A percentile compares a stretch with the other conserved stretches of the same genome.
These are phyloP conservation scores for Ganoderma lingzhi DNA, from an alignment of 1,284 basidiomycete genomes.

Conservation along the genomic window DNA sequence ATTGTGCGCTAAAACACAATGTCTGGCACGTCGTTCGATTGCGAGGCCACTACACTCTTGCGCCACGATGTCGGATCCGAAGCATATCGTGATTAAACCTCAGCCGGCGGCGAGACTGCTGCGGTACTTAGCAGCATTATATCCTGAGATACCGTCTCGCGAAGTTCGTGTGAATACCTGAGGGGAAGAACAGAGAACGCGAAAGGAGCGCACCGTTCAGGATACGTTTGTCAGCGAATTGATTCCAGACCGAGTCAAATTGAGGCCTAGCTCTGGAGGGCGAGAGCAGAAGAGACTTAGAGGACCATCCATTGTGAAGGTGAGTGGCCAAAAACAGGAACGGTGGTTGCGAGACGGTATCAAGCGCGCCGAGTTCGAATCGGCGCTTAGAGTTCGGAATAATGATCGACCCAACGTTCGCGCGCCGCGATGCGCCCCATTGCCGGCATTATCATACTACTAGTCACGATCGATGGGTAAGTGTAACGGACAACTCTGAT, in stretches of 20 bases:
- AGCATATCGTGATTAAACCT: slow-evolving; percentile 1
- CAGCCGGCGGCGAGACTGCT: slow-evolving; percentile 1
- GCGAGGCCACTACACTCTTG: background rate
- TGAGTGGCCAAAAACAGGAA: background rate
- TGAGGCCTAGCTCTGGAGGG: background rate
- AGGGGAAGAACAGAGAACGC: background rate
- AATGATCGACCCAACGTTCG: background rate
- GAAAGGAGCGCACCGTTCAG: background rate
- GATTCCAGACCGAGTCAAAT: too few species aligned
- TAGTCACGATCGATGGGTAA: background rate
- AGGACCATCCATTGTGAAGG: background rate
- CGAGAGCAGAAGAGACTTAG: background rate
- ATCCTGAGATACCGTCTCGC: background rate
- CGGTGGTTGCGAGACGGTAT: background rate
- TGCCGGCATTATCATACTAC: background rate
- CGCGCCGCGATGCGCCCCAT: background rate
- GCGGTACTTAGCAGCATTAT: background rate
- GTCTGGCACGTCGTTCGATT: background rate
- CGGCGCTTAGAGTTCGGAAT: background rate
- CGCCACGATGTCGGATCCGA: background rate
- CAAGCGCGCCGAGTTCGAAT: background rate
- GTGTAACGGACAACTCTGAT: background rate
- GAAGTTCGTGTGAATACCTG: background rate
- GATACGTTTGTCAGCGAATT: background rate
- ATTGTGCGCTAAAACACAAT: background rate